A percentile compares a stretch with the other conserved stretches of the same genome.
Evolutionary conservation across 192 early-diverging fungal species (phyloP).

Genomic region (Rhizoclosmatium sp.): DNA sequence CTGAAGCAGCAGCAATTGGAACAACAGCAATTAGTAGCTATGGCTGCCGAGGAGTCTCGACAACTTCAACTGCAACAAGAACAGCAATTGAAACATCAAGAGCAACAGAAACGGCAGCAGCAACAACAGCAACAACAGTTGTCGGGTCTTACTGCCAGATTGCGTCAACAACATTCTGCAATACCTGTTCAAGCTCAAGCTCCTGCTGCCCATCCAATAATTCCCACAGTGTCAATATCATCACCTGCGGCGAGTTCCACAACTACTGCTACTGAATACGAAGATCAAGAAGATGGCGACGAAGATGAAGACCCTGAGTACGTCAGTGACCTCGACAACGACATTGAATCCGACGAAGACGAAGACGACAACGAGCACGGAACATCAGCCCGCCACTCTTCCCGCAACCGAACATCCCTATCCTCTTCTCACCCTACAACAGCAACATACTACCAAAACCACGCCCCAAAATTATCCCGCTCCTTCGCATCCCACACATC

Average conservation of each 20-base stretch:
- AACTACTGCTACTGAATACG: conserved; percentile 3
- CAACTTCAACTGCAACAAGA: neutral
- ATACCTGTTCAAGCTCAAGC: neutral
- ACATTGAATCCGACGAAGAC: neutral
- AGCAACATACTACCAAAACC: conserved; percentile 2
- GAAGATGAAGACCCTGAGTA: neutral
- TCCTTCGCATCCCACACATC: neutral
- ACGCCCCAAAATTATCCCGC: conserved; percentile 1
- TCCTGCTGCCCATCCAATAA: neutral
- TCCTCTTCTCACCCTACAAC: conserved; percentile 8
- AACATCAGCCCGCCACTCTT: no score
- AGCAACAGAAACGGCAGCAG: neutral
- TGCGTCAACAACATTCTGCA: neutral
- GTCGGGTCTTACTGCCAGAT: neutral
- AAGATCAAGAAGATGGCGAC: neutral
- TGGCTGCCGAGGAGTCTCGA: neutral
- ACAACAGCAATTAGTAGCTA: neutral
- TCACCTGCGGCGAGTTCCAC: neutral
- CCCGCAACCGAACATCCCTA: neutral
- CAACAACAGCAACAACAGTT: neutral
- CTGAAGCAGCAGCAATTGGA: neutral
- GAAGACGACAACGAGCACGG: no score
- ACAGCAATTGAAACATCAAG: neutral
- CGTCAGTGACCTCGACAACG: neutral
- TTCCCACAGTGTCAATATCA: neutral